Evolutionary conservation across 495 filamentous ascomycete species (phyloP).

Genomic region (Hypoxylon trugodes): DNA sequence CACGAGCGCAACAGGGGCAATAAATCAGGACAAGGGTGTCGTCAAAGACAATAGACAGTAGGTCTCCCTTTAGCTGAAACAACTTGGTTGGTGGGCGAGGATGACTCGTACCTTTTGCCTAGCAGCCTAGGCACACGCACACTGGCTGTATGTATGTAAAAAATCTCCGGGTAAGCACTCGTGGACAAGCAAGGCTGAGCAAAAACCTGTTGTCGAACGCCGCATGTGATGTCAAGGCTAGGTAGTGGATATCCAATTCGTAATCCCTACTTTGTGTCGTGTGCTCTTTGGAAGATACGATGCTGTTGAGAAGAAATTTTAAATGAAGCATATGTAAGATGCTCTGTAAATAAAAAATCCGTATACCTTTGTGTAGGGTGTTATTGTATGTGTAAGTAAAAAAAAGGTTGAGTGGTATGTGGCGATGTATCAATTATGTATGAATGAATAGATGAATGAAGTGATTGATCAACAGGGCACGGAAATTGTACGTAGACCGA

Average conservation of each 20-base stretch:
- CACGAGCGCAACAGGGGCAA: slow-evolving; percentile 35
- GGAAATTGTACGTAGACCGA: too few relatives aligned
- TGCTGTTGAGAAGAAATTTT: slow-evolving; percentile 4
- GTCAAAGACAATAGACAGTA: slow-evolving; percentile 13
- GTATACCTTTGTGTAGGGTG: not conserved
- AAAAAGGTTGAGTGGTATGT: slow-evolving; percentile 4
- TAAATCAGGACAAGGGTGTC: slow-evolving; percentile 9
- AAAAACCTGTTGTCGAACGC: slow-evolving; percentile 9
- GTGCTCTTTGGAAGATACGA: slow-evolving; percentile 19
- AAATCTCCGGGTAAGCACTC: slow-evolving; percentile 21
- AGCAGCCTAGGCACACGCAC: slow-evolving; percentile 29
- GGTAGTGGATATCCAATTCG: slow-evolving; percentile 27
- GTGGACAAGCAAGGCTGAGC: slow-evolving; percentile 37
- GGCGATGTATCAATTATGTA: too few relatives aligned
- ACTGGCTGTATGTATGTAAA: slow-evolving; percentile 16
- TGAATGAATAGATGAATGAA: too few relatives aligned
- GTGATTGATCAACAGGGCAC: too few relatives aligned
- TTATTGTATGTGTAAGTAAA: not conserved
- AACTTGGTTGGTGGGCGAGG: slow-evolving; percentile 18
- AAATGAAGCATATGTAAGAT: slow-evolving; percentile 23
- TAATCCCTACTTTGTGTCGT: slow-evolving; percentile 19
- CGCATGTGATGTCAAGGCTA: slow-evolving; percentile 30
- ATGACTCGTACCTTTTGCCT: slow-evolving; percentile 31
- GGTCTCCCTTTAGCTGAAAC: slow-evolving; percentile 35
- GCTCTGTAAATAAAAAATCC: slow-evolving; percentile 9